Percentiles rank a stretch among this genome's conserved stretches.
phyloP scores from a whole-genome alignment of 345 rosid species.

The Lenwebbia sp. region DNA sequence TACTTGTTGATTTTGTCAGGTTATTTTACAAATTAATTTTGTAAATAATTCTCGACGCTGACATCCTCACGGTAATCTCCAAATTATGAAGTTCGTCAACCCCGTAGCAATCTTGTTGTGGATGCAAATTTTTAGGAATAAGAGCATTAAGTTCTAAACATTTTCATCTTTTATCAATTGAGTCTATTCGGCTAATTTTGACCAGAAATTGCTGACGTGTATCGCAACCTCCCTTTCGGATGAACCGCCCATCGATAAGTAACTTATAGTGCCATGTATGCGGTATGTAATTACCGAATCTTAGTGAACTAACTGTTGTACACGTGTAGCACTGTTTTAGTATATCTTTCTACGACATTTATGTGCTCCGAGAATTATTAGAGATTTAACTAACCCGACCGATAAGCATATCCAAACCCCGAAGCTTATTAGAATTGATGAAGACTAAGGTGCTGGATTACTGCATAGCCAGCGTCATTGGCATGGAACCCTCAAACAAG shows the following conservation, averaged over 20 bases:
- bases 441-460: not conserved
- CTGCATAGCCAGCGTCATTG: not conserved
- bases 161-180: too few species aligned
- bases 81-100: not conserved
- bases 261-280: not conserved
- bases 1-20: not conserved
- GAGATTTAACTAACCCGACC: not conserved
- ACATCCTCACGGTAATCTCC: fast-evolving
- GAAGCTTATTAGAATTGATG: not conserved
- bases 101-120: not conserved
- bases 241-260: not conserved
- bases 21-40: not conserved
- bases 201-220: too few species aligned
- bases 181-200: too few species aligned
- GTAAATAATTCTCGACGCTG: not conserved
- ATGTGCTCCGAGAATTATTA: not conserved
- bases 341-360: not conserved
- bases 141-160: not conserved
- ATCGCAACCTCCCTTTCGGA: too few species aligned
- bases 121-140: not conserved
- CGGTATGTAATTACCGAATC: not conserved
- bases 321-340: too few species aligned
- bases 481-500: not conserved
- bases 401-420: not conserved
- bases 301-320: not conserved